phyloP scores from a whole-genome alignment of 345 rosid species.

The Xanthoceras sorbifolium region DNA sequence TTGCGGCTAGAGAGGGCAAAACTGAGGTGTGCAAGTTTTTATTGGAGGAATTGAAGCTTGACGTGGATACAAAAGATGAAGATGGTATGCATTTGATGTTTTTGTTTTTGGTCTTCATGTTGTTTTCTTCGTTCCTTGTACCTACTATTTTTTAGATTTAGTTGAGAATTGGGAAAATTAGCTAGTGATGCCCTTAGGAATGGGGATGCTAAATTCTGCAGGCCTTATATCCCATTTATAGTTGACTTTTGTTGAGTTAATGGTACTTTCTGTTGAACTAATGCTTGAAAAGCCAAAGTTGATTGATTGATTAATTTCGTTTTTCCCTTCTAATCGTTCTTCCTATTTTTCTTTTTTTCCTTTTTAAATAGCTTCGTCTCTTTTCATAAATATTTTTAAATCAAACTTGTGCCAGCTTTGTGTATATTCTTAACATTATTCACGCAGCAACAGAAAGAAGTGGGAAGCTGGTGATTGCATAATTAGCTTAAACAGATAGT shows the following conservation, averaged over 20 bases:
- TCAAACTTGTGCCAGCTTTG: no score
- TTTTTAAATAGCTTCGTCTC: neutral
- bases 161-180: neutral
- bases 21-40: conserved; percentile 80
- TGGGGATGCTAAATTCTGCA: no score
- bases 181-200: neutral
- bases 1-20: conserved; percentile 90
- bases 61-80: conserved; percentile 69
- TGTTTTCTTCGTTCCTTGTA: neutral
- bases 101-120: neutral
- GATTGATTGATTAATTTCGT: no score
- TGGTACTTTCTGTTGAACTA: no score
- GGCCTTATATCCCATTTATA: no score
- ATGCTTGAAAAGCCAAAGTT: no score
- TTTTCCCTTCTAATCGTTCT: no score
- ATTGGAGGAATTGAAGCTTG: conserved; percentile 76
- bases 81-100: conserved; percentile 52
- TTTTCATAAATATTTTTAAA: neutral
- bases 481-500: no score
- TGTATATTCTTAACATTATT: no score
- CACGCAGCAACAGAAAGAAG: no score
- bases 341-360: neutral
- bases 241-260: no score
- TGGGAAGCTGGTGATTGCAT: no score
- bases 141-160: neutral